Percentiles rank a stretch among this genome's conserved stretches.
phyloP scores from a whole-genome alignment of 208 protist genomes.

The Leishmania amazonensis region DNA sequence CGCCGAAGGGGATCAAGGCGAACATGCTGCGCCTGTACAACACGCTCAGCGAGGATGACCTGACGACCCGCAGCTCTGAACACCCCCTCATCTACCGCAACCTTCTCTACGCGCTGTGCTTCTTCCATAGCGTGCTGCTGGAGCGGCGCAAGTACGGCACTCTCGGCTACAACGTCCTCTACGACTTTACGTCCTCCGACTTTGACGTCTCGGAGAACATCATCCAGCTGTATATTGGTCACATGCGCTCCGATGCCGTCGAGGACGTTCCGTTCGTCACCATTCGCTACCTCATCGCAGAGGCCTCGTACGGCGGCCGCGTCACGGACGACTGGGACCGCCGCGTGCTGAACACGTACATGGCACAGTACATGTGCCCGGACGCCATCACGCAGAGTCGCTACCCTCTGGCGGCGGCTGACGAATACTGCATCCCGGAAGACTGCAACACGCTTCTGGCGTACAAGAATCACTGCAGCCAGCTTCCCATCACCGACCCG shows the following conservation, averaged over 20 bases:
- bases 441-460: constrained; percentile 92
- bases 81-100: constrained; percentile 94
- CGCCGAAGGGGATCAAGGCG: constrained; percentile 97
- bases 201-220: constrained; percentile 96
- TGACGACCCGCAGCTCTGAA: constrained; percentile 66
- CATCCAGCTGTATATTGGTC: constrained; percentile 86
- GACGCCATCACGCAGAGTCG: constrained; percentile 75
- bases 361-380: constrained; percentile 95
- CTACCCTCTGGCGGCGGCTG: constrained; percentile 85
- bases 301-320: constrained; percentile 98
- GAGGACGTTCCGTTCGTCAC: constrained; percentile 96
- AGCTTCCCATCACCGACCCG: constrained; percentile 94
- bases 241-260: constrained; percentile 69
- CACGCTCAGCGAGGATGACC: constrained; percentile 90
- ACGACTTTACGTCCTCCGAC: constrained; percentile 99
- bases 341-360: constrained; percentile 97
- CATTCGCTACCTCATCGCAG: constrained; percentile 98
- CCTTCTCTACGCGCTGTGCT: constrained; percentile 97
- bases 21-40: constrained; percentile 98
- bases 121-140: constrained; percentile 98
- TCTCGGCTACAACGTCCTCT: constrained; percentile 98
- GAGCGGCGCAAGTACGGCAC: constrained; percentile 98
- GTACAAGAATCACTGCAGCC: constrained; percentile 93
- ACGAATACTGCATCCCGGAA: constrained; percentile 90
- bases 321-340: constrained; percentile 99